Conservation (phyloP, 768 basidiomycete genomes). For the Trametopsis cervina region DNA sequence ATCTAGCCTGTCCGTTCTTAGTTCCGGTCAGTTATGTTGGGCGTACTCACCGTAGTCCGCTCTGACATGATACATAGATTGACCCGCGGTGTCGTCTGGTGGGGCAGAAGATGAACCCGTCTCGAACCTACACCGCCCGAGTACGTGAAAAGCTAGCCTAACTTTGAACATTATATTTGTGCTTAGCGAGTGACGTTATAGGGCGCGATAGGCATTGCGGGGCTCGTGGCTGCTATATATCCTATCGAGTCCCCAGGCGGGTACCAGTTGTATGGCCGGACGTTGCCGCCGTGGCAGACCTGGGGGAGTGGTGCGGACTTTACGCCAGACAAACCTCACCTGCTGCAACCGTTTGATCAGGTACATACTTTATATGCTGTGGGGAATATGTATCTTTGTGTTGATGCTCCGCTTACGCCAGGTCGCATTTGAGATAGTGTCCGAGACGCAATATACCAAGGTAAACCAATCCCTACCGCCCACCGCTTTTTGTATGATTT, state of each 20-base stretch:
- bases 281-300: slow-evolving; percentile 59
- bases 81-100: slow-evolving; percentile 52
- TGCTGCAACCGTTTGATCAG: slow-evolving; percentile 58
- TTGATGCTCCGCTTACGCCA: slow-evolving; percentile 15
- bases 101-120: slow-evolving; percentile 73
- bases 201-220: slow-evolving; percentile 69
- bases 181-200: slow-evolving; percentile 17
- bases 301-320: slow-evolving; percentile 50
- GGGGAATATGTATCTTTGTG: neutral
- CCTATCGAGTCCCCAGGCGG: slow-evolving; percentile 60
- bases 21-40: slow-evolving; percentile 38
- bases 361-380: slow-evolving; percentile 20
- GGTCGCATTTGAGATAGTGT: slow-evolving; percentile 45
- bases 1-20: slow-evolving; percentile 57
- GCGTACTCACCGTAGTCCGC: neutral
- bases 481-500: neutral
- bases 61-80: slow-evolving; percentile 29
- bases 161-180: neutral
- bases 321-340: slow-evolving; percentile 43
- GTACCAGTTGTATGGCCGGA: slow-evolving; percentile 57
- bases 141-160: slow-evolving; percentile 24
- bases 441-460: slow-evolving; percentile 41
- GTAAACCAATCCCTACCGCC: slow-evolving; percentile 27
- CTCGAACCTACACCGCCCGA: slow-evolving; percentile 56
- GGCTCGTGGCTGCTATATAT: slow-evolving; percentile 59